A percentile compares a stretch with the other conserved stretches of the same genome.
Conservation (phyloP, 2,329 filamentous ascomycete genomes). For the Fusarium tanahbumbuense region DNA sequence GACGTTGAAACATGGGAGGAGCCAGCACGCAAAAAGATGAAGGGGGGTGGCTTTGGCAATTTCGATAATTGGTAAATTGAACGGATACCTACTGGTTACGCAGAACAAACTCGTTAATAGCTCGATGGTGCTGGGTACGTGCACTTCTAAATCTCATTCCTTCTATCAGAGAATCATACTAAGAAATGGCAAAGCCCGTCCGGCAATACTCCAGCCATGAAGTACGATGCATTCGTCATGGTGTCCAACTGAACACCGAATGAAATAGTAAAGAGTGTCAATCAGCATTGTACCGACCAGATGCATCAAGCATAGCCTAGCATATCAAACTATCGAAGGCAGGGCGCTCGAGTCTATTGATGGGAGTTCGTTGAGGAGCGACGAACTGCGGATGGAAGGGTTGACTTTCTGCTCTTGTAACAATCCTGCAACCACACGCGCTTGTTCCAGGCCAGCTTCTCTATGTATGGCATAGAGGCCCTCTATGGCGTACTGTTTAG, state of each 20-base stretch:
- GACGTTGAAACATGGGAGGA: conserved; percentile 75
- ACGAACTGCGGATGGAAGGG: neutral
- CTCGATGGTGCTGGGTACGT: conserved; percentile 33
- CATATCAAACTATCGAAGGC: conserved; percentile 46
- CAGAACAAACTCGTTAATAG: conserved; percentile 3
- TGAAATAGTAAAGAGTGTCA: neutral
- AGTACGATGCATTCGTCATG: conserved; percentile 18
- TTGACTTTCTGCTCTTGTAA: conserved; percentile 51
- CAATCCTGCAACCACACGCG: conserved; percentile 56
- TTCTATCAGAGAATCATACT: conserved; percentile 29
- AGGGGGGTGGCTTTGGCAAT: conserved; percentile 85
- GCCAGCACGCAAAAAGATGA: conserved; percentile 83
- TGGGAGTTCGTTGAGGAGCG: conserved; percentile 43
- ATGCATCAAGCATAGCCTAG: neutral
- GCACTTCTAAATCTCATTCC: conserved; percentile 20
- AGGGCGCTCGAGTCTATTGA: conserved; percentile 40
- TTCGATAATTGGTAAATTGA: conserved; percentile 84
- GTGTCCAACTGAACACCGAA: conserved; percentile 8
- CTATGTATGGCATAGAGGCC: conserved; percentile 58
- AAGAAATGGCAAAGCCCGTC: conserved; percentile 27
- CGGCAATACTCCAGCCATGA: conserved; percentile 6
- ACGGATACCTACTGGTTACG: neutral
- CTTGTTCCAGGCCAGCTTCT: conserved; percentile 61
- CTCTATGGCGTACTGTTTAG: conserved; percentile 58
- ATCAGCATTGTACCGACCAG: neutral